phyloP scores from a whole-genome alignment of 2,329 filamentous ascomycete genomes.

The Cordyceps fumosorosea region DNA sequence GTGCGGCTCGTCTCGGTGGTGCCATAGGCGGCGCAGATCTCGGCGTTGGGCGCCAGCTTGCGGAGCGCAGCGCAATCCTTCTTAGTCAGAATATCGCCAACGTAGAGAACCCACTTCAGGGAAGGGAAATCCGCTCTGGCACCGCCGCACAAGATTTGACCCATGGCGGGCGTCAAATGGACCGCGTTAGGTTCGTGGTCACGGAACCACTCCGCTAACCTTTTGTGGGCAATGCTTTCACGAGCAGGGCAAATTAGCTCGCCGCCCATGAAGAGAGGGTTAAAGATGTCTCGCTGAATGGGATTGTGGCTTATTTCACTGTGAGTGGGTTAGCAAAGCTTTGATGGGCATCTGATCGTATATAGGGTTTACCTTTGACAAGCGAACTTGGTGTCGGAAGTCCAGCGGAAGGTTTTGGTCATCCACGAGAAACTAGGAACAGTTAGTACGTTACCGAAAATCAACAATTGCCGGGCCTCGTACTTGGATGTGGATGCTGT shows the following conservation, averaged over 20 bases:
- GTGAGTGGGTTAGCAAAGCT: no score
- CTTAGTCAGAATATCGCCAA: slow-evolving; percentile 84
- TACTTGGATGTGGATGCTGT: no score
- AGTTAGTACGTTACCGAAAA: no score
- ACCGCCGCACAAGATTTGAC: slow-evolving; percentile 85
- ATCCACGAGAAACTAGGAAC: slow-evolving; percentile 84
- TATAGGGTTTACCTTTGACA: slow-evolving; percentile 66
- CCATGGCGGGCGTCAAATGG: slow-evolving; percentile 94
- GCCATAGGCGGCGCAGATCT: slow-evolving; percentile 81
- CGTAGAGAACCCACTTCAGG: slow-evolving; percentile 78
- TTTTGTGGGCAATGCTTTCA: slow-evolving; percentile 83
- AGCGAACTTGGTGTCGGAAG: slow-evolving; percentile 68
- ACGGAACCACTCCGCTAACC: slow-evolving; percentile 80
- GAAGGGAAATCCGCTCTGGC: slow-evolving; percentile 69
- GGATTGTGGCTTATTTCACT: no score
- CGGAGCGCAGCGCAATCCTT: slow-evolving; percentile 74
- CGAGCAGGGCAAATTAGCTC: slow-evolving; percentile 70
- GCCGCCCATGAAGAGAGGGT: slow-evolving; percentile 78
- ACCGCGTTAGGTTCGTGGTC: slow-evolving; percentile 69
- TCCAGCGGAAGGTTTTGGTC: slow-evolving; percentile 72
- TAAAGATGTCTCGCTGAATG: slow-evolving; percentile 70
- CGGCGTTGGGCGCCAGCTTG: slow-evolving; percentile 64
- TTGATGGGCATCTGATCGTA: slow-evolving; percentile 53
- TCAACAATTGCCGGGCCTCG: no score
- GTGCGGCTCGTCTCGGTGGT: slow-evolving; percentile 78